Conservation (phyloP, 2,329 filamentous ascomycete species). For the Paecilomyces variotii region DNA sequence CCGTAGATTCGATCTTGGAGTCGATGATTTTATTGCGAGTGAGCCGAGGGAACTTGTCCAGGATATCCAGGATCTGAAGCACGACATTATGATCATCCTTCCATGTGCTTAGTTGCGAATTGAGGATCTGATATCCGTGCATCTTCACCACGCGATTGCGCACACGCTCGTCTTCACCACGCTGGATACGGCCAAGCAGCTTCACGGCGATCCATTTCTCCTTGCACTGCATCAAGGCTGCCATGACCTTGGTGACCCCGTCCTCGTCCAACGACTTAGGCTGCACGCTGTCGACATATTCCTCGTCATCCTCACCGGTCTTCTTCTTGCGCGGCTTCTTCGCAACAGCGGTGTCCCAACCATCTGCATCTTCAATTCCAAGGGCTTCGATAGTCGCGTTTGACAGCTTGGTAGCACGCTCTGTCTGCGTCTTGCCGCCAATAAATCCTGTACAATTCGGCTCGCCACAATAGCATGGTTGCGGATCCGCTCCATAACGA, state of each 20-base stretch:
- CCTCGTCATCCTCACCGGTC: conserved; percentile 81
- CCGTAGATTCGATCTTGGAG: conserved; percentile 82
- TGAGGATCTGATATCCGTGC: conserved; percentile 94
- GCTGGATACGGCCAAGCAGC: conserved; percentile 78
- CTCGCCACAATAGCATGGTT: conserved; percentile 94
- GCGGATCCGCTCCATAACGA: conserved; percentile 90
- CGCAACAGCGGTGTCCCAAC: conserved; percentile 82
- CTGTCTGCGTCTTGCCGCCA: conserved; percentile 94
- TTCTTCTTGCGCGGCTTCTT: conserved; percentile 93
- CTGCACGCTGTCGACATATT: conserved; percentile 86
- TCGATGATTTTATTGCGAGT: conserved; percentile 96
- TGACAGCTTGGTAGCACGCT: conserved; percentile 85
- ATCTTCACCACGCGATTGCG: conserved; percentile 85
- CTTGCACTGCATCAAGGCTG: conserved; percentile 91
- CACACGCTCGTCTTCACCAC: conserved; percentile 77
- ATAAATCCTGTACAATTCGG: conserved; percentile 93
- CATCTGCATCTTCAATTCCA: conserved; percentile 85
- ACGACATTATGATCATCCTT: conserved; percentile 84
- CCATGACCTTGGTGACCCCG: conserved; percentile 90
- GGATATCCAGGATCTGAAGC: conserved; percentile 79
- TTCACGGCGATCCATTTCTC: conserved; percentile 99
- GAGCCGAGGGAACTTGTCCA: conserved; percentile 79
- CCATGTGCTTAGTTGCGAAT: conserved; percentile 76
- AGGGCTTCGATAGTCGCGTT: conserved; percentile 87
- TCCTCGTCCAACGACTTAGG: conserved; percentile 71